Evolutionary conservation across 2,329 filamentous ascomycete species (phyloP).

Genomic region (Fusarium zealandicum): DNA sequence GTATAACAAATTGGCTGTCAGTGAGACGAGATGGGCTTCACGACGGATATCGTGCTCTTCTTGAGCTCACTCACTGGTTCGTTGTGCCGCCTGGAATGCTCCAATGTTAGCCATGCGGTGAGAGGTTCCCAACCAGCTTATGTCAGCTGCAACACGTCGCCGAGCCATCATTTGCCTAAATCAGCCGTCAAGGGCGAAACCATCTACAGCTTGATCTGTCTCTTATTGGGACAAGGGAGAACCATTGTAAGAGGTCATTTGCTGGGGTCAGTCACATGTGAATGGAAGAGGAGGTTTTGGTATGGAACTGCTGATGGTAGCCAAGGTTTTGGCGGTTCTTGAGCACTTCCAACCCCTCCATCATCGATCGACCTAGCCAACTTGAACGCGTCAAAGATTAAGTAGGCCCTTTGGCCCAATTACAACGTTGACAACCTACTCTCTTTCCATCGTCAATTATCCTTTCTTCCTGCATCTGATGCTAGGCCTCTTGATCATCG

Average conservation of each 20-base stretch:
- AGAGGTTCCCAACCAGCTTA: constrained; percentile 28
- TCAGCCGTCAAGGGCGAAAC: background rate
- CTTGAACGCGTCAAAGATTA: constrained; percentile 26
- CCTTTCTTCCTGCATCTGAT: background rate
- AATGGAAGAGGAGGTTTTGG: background rate
- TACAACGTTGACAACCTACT: background rate
- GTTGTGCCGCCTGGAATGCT: constrained; percentile 1
- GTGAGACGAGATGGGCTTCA: background rate
- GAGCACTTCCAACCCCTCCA: constrained; percentile 27
- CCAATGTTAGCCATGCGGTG: constrained; percentile 26
- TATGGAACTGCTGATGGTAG: constrained; percentile 7
- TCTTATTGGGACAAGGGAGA: background rate
- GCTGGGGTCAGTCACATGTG: constrained; percentile 19
- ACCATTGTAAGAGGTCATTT: background rate
- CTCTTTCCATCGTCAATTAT: background rate
- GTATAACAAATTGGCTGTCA: background rate
- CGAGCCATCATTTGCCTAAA: constrained; percentile 10
- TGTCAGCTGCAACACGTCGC: constrained; percentile 23
- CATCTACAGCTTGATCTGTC: background rate
- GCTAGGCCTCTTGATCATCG: background rate
- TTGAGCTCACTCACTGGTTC: constrained; percentile 18
- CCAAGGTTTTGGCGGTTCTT: constrained; percentile 3
- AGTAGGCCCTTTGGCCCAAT: constrained; percentile 8
- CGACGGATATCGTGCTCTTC: background rate
- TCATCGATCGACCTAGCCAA: constrained; percentile 30